Percentiles rank a stretch among this genome's conserved stretches.
phyloP scores from a whole-genome alignment of 108 stramenopile species.

The Cyclotella cryptica region DNA sequence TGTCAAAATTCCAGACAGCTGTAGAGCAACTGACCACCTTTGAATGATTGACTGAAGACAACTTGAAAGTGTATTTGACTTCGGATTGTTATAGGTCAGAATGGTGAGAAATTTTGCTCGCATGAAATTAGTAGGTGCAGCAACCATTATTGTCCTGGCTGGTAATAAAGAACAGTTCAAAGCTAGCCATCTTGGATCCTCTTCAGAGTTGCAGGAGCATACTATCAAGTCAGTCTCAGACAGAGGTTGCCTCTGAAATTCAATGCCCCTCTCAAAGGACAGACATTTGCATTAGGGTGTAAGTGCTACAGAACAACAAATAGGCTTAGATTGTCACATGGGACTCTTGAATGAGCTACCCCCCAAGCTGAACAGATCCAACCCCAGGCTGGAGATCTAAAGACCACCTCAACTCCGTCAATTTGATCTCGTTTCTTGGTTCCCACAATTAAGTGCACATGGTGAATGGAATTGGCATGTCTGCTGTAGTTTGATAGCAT shows the following conservation, averaged over 20 bases:
- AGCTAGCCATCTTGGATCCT: no score
- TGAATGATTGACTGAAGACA: no score
- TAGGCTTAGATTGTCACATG: background rate
- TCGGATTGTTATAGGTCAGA: no score
- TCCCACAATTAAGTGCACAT: background rate
- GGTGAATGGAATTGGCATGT: background rate
- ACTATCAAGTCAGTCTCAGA: no score
- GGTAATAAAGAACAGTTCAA: no score
- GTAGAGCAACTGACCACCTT: background rate
- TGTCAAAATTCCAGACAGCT: background rate
- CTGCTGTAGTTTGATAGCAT: no score
- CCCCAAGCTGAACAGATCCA: slow-evolving; percentile 2
- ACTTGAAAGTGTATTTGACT: no score
- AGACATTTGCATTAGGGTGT: background rate
- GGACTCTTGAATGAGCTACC: background rate
- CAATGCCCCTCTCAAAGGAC: background rate
- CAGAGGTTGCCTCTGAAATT: no score
- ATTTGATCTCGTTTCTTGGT: background rate
- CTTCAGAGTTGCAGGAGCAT: no score
- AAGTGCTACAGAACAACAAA: background rate
- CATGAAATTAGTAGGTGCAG: no score
- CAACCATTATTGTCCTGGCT: no score
- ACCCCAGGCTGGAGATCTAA: background rate
- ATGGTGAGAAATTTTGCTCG: no score
- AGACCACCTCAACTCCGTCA: background rate